A percentile compares a stretch with the other conserved stretches of the same genome.
Conservation (phyloP, 2,329 filamentous ascomycete species). For the Penicillium freii region DNA sequence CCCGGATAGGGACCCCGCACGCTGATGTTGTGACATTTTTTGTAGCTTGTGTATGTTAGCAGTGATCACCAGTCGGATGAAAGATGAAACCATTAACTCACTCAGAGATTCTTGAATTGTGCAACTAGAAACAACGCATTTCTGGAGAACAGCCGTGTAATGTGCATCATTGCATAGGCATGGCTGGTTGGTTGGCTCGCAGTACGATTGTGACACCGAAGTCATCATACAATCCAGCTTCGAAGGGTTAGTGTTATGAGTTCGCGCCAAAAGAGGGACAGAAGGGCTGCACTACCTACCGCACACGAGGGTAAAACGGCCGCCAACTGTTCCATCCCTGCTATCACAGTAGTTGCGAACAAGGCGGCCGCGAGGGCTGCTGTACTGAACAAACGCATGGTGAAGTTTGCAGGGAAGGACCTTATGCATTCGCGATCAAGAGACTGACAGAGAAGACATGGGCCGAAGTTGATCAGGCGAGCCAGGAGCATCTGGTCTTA, state of each 20-base stretch:
- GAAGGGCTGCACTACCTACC: conserved; percentile 13
- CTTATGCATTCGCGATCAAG: conserved; percentile 5
- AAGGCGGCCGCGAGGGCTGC: conserved; percentile 6
- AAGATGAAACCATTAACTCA: conserved; percentile 16
- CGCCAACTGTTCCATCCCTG: conserved; percentile 14
- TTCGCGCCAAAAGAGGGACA: background rate
- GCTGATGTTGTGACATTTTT: conserved; percentile 44
- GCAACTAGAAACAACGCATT: conserved; percentile 38
- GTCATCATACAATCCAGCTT: conserved; percentile 27
- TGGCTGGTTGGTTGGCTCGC: conserved; percentile 37
- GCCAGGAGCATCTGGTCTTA: background rate
- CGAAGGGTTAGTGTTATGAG: background rate
- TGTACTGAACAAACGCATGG: conserved; percentile 9
- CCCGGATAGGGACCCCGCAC: conserved; percentile 41
- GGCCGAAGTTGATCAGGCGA: background rate
- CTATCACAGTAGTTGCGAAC: conserved; percentile 10
- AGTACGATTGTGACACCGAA: conserved; percentile 35
- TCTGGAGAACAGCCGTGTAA: conserved; percentile 32
- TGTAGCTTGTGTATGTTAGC: conserved; percentile 31
- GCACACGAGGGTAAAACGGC: conserved; percentile 22
- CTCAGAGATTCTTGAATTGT: conserved; percentile 40
- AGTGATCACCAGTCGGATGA: background rate
- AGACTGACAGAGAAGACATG: background rate
- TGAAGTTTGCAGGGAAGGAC: background rate
- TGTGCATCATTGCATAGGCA: conserved; percentile 42